Base-by-base conservation (phyloP, 805 yeast species). In the Isabelozyma gotoi region DNA sequence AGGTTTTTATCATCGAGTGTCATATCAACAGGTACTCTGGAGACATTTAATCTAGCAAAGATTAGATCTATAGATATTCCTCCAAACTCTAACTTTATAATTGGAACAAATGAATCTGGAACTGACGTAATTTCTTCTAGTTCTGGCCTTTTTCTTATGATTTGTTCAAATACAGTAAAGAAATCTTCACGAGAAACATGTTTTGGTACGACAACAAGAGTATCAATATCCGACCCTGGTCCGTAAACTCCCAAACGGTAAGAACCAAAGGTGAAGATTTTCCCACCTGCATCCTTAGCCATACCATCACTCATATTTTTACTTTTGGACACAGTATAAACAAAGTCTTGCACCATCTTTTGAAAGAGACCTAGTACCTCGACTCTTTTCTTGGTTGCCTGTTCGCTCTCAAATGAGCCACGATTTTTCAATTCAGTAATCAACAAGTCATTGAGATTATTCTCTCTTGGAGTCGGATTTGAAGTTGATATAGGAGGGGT, bases 241-340 rank as follows among this genome's bases (percentile, higher is more conserved):
- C 98, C 98, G 67, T 91, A 89, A 11, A 94, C 99, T 3, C 99
- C 99, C 36, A 94, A 68, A 49, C 97, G 75, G 58, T 91, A 94
- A 1, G 97, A 90, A 1, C 99, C 99, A 68, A 79, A 94, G 0
- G 97, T 90, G 62, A 91, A 94, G n/a, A 94, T 81, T 62, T 94
- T 94, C 31, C 99, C 99, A 32, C 99, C 99, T 0, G 98, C 96
- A 64, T 94, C 99, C 43, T 72, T 77, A 0, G 98, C 96, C 97
- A 94, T 90, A 2, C 97, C 97, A 47, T 94, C 98, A 29, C 90
- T 82, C 97, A 94, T 90, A 59, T 92, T 91, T 58, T 86, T 90
- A 48, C 76, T 80, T 50, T 80, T 76, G 3, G 95, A 85, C 7
- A 90, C 97, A 11, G 68, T 77, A 56, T 80, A 86, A 1, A 94